phyloP scores from a whole-genome alignment of 805 yeast genomes.

The Cyberlindnera veronae region DNA sequence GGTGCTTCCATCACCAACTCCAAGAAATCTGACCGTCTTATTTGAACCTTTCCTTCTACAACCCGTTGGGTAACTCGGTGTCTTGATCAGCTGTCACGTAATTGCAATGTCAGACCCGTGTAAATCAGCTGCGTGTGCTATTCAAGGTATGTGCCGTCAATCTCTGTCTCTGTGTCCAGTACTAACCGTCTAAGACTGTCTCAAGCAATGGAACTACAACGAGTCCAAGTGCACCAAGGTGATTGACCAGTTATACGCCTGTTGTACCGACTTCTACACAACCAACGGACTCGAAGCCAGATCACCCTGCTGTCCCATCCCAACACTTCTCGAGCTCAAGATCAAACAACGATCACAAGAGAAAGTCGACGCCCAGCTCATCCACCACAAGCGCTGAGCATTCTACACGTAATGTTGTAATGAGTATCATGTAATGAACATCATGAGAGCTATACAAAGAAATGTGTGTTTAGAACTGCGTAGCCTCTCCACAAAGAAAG shows the following conservation, averaged over 20 bases:
- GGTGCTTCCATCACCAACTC: too few relatives aligned
- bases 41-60: too few relatives aligned
- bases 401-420: background rate
- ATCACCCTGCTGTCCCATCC: slow-evolving; percentile 78
- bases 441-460: background rate
- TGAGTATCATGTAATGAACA: background rate
- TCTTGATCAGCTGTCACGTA: too few relatives aligned
- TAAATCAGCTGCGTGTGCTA: slow-evolving; percentile 77
- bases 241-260: slow-evolving; percentile 68
- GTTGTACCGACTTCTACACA: slow-evolving; percentile 67
- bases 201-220: slow-evolving; percentile 56
- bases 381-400: slow-evolving; percentile 20
- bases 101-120: slow-evolving; percentile 48
- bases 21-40: too few relatives aligned
- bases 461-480: slow-evolving; percentile 78
- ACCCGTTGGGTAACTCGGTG: too few relatives aligned
- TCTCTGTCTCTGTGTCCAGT: slow-evolving; percentile 4
- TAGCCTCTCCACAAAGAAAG: slow-evolving; percentile 41
- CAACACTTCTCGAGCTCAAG: slow-evolving; percentile 57
- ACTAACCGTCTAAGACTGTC: slow-evolving; percentile 46
- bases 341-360: slow-evolving; percentile 60
- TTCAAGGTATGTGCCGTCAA: slow-evolving; percentile 51
- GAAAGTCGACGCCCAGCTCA: slow-evolving; percentile 53
- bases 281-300: slow-evolving; percentile 55
- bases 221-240: slow-evolving; percentile 69